Conservation (phyloP, 208 protist species). For the Acanthamoeba quina region DNA sequence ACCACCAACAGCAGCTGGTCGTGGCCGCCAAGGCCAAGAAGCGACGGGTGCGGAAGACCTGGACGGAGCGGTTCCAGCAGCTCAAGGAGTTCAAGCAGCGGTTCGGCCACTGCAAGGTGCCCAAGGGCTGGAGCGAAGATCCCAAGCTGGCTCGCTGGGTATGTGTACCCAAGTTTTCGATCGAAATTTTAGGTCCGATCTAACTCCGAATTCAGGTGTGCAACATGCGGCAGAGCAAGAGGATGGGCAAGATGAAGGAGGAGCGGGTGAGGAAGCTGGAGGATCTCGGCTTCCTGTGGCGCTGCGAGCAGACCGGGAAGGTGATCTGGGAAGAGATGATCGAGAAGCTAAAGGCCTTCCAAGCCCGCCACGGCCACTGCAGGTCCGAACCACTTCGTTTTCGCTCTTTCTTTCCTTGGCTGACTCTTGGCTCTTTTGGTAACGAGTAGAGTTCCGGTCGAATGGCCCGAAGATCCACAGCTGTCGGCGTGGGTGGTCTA, state of each 20-base stretch:
- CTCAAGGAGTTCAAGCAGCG: slow-evolving; percentile 68
- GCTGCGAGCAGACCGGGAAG: slow-evolving; percentile 59
- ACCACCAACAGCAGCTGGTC: background rate
- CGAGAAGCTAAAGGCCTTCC: slow-evolving; percentile 56
- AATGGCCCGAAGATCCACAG: slow-evolving; percentile 36
- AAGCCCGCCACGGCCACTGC: slow-evolving; percentile 27
- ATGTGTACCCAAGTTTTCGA: background rate
- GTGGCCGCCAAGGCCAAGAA: slow-evolving; percentile 34
- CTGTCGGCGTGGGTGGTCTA: slow-evolving; percentile 41
- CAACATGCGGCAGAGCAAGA: slow-evolving; percentile 59
- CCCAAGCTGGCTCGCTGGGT: slow-evolving; percentile 60
- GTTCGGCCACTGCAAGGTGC: slow-evolving; percentile 69
- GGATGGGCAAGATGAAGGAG: slow-evolving; percentile 68
- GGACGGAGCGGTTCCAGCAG: slow-evolving; percentile 43
- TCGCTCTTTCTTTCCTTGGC: background rate
- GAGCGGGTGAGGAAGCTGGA: slow-evolving; percentile 45
- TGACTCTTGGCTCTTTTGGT: background rate
- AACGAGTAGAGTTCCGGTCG: background rate
- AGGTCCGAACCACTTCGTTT: background rate
- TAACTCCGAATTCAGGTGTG: slow-evolving; percentile 1
- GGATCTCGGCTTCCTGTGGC: slow-evolving; percentile 52
- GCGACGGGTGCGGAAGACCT: slow-evolving; percentile 32
- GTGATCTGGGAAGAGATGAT: slow-evolving; percentile 64
- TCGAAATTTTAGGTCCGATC: background rate
- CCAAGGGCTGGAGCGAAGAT: slow-evolving; percentile 65